Conservation (phyloP, 257 asterid genomes). For the Plantago ovata region DNA sequence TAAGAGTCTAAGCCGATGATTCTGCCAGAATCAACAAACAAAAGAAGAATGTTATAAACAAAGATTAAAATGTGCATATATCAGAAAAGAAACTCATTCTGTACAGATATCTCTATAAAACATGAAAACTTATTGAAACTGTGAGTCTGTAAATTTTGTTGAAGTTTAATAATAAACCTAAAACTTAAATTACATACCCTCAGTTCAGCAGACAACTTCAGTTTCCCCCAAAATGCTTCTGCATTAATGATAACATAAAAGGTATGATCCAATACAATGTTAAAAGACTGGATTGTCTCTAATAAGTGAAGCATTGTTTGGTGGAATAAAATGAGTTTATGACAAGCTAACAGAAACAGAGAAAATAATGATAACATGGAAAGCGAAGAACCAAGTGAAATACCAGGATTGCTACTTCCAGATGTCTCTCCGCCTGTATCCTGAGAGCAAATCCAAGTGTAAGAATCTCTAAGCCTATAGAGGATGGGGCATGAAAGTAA, state of each 20-base stretch:
- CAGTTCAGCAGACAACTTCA: constrained; percentile 60
- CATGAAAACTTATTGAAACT: neutral
- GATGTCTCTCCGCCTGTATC: constrained; percentile 23
- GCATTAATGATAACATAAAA: constrained; percentile 25
- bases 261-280: constrained; percentile 10
- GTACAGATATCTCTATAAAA: neutral
- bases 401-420: constrained; percentile 25
- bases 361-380: neutral
- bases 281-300: constrained; percentile 6
- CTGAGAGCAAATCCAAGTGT: constrained; percentile 29
- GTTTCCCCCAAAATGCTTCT: constrained; percentile 77
- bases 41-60: neutral
- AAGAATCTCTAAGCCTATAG: constrained; percentile 14
- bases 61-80: neutral
- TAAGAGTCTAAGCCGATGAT: no score
- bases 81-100: no score
- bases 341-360: constrained; percentile 14
- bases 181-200: constrained; percentile 42
- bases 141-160: neutral
- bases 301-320: neutral
- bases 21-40: neutral
- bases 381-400: constrained; percentile 15
- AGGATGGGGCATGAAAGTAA: constrained; percentile 11
- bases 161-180: constrained; percentile 18
- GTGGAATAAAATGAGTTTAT: constrained; percentile 9